A percentile compares a stretch with the other conserved stretches of the same genome.
phyloP scores from a whole-genome alignment of 805 yeast genomes.

The Saturnispora quitensis region DNA sequence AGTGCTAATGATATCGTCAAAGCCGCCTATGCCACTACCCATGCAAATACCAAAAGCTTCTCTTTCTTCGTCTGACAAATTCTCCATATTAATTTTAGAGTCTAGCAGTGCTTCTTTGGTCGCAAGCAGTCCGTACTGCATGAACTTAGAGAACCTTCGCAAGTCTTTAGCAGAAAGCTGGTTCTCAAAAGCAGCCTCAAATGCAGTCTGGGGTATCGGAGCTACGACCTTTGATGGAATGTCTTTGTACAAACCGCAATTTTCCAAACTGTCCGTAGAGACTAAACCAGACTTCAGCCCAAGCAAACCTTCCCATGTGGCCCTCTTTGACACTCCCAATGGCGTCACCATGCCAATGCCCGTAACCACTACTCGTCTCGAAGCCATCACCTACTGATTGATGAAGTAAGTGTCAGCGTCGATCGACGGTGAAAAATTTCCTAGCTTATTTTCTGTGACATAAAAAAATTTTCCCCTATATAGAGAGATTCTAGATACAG shows the following conservation, averaged over 20 bases:
- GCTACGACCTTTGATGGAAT: slow-evolving; percentile 75
- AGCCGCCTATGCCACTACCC: slow-evolving; percentile 90
- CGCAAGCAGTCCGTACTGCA: slow-evolving; percentile 74
- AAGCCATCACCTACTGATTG: background rate
- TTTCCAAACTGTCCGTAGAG: slow-evolving; percentile 39
- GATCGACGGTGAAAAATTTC: slow-evolving; percentile 1
- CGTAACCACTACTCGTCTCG: slow-evolving; percentile 74
- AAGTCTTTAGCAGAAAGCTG: slow-evolving; percentile 38
- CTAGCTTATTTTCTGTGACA: background rate
- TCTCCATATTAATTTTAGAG: slow-evolving; percentile 42
- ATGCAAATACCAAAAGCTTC: slow-evolving; percentile 62
- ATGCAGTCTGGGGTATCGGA: slow-evolving; percentile 42
- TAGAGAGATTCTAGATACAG: background rate
- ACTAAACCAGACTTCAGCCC: slow-evolving; percentile 48
- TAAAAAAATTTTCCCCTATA: background rate
- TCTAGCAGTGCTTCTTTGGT: slow-evolving; percentile 69
- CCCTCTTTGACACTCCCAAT: slow-evolving; percentile 57
- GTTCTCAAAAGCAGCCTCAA: slow-evolving; percentile 24
- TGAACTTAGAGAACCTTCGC: slow-evolving; percentile 58
- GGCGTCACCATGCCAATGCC: slow-evolving; percentile 88
- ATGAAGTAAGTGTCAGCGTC: background rate
- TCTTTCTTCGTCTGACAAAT: slow-evolving; percentile 25
- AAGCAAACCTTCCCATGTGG: slow-evolving; percentile 47
- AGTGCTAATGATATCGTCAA: slow-evolving; percentile 62
- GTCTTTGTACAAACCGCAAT: slow-evolving; percentile 37